Percentiles rank a stretch among this genome's conserved stretches.
These are phyloP conservation scores for Lachnellula arida DNA, from an alignment of 2,329 filamentous ascomycete species.

Conservation along the genomic window DNA sequence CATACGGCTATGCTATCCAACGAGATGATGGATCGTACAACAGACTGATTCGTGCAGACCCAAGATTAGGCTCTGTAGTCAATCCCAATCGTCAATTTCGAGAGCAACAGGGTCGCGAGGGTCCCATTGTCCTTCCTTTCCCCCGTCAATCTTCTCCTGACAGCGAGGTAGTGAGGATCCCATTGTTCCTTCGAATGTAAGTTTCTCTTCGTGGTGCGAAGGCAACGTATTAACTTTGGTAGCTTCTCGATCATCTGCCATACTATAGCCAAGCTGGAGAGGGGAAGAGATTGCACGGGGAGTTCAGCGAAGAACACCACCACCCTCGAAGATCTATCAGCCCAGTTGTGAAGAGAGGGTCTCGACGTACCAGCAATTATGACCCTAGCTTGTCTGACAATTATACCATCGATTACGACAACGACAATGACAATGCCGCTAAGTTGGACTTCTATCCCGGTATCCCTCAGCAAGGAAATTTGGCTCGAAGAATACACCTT, in stretches of 20 bases:
- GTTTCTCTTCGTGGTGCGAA: background rate
- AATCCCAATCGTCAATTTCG: constrained; percentile 36
- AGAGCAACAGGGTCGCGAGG: constrained; percentile 23
- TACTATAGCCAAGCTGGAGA: background rate
- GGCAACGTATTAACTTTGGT: constrained; percentile 1
- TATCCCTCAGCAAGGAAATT: too few relatives aligned
- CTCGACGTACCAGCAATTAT: too few relatives aligned
- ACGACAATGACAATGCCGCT: too few relatives aligned
- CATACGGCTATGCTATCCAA: constrained; percentile 48
- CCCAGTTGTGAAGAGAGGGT: too few relatives aligned
- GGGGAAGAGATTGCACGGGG: too few relatives aligned
- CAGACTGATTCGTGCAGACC: constrained; percentile 47
- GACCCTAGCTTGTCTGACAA: too few relatives aligned
- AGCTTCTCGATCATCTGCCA: constrained; percentile 12
- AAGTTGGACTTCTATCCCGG: too few relatives aligned
- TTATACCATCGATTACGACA: too few relatives aligned
- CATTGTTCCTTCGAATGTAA: constrained; percentile 20
- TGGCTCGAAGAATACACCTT: too few relatives aligned
- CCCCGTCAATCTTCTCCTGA: constrained; percentile 17
- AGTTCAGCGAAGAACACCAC: too few relatives aligned
- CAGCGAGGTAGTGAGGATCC: constrained; percentile 7
- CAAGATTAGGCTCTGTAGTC: constrained; percentile 50
- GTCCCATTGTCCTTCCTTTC: constrained; percentile 28
- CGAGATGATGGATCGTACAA: constrained; percentile 51
- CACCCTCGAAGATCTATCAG: too few relatives aligned